Evolutionary conservation across 1,284 basidiomycete genomes (phyloP), one percentile per base, ranked within the genome.

Genomic region (Sanghuangporus baumii): DNA sequence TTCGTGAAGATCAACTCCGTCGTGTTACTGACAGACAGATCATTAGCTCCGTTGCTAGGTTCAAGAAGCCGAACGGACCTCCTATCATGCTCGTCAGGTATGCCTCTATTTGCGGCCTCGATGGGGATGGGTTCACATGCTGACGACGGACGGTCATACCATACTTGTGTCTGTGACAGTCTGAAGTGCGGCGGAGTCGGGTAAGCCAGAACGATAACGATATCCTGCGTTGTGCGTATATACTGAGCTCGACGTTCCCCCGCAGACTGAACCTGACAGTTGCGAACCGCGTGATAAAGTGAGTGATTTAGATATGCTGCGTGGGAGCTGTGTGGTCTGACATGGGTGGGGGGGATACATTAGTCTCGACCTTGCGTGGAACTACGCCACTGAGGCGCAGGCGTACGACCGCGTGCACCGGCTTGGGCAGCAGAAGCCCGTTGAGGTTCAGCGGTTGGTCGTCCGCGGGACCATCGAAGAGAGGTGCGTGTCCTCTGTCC

Each of bases 321-420:
- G n/a, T 16, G 8, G 20, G 2, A 41, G 40, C 40, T 41, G 40
- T 11, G 40, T n/a, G n/a, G n/a, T 12, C 40, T 41, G n/a, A 41
- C 40, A 8, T 23, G 23, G 23, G 23, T 46, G 9, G 40, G n/a
- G 40, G n/a, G 4, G 2, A 41, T 46, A 23, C 23, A 23, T 62
- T 43, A 87, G 85, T 69, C 79, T 90, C 76, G 88, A 89, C 69
- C 73, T 88, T 31, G 83, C 82, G n/a, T 88, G 86, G 86, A 86
- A 85, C 66, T 86, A 81, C 62, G 88, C 88, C 0, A 76, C 84
- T 0, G 88, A 89, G 68, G 78, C 78, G 0, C 84, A 89, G 66
- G 86, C 86, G 5, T 89, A 88, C 62, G 86, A 88, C 70, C 80
- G 85, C 65, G 81, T 77, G 14, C 87, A 89, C 73, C 81, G 86